Evolutionary conservation across 2,329 filamentous ascomycete genomes (phyloP), one percentile per base, ranked within the genome.

Genomic region (Eurotiales sp.): DNA sequence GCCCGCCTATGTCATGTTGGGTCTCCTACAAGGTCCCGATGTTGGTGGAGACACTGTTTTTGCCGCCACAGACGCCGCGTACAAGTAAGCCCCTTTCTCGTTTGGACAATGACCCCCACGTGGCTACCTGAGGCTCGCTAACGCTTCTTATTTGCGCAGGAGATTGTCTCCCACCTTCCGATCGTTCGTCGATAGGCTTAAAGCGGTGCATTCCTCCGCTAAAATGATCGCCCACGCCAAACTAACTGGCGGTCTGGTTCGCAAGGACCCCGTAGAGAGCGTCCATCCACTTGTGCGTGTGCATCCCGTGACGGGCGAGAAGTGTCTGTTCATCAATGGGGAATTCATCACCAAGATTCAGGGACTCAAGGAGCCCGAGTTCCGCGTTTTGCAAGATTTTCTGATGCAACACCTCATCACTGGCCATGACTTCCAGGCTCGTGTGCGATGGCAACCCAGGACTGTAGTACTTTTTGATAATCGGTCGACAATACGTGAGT

Each of bases 391-490:
- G 45, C 61, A 76, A 29, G 74, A 77, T 42, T 77, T 77, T 59
- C 60, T 78, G 39, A 68, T 73, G 63, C 68, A 76, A 52, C 75
- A 77, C 55, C 69, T 77, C 44, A 65, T 73, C 27, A 66, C 64
- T 6, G 72, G 72, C 10, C 73, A 76, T 56, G 75, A 77, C 59
- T 74, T 77, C 60, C 73, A 76, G 58, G 70, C 68, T 29, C 63
- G 76, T 15, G 71, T 78, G 25, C 65, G 69, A 36, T 78, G 74
- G 74, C 70, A 73, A 58, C 76, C 76, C 6, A 67, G 70, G 52
- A 76, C 74, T 2, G 72, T 79, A 46, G 76, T 79, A 14, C 73
- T 78, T 58, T 77, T 77, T 60, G 75, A 77, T 58, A 76, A 77
- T 50, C 67, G 75, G 42, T 69, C 63, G 39, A 74, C 73, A 25